These are phyloP conservation scores for Alternaria gansuensis DNA, from an alignment of 2,329 filamentous ascomycete species.

Conservation along the genomic window DNA sequence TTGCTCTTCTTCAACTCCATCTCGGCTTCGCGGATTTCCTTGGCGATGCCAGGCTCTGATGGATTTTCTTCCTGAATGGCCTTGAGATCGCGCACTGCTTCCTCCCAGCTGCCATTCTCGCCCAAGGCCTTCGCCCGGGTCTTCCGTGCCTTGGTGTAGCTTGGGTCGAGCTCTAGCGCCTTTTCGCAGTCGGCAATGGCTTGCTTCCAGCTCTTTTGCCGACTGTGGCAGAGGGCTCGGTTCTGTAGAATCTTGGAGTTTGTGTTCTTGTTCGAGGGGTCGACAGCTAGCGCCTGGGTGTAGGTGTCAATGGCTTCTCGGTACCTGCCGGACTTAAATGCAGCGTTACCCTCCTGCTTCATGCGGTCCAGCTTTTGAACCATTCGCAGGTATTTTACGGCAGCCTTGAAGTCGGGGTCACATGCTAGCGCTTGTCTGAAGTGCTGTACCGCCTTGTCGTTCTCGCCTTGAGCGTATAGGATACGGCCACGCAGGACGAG, in stretches of 20 bases:
- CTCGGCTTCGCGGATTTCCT: constrained; percentile 89
- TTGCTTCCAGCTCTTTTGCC: constrained; percentile 82
- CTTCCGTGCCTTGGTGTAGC: constrained; percentile 89
- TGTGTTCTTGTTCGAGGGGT: constrained; percentile 86
- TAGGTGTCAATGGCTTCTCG: constrained; percentile 86
- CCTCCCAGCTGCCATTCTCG: constrained; percentile 88
- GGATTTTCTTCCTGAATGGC: constrained; percentile 83
- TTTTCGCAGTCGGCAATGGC: constrained; percentile 87
- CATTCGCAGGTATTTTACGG: constrained; percentile 85
- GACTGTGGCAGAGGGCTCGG: constrained; percentile 82
- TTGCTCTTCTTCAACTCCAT: constrained; percentile 97
- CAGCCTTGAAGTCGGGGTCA: constrained; percentile 90
- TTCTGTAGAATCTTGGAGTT: constrained; percentile 97
- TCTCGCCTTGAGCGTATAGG: constrained; percentile 90
- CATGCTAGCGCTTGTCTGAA: constrained; percentile 89
- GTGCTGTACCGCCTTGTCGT: constrained; percentile 91
- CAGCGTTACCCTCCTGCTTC: constrained; percentile 90
- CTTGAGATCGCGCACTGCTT: constrained; percentile 89
- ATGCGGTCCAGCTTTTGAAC: constrained; percentile 92
- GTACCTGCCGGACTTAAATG: constrained; percentile 86
- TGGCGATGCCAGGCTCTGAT: constrained; percentile 78
- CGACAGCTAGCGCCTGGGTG: constrained; percentile 80
- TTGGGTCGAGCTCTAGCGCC: constrained; percentile 81
- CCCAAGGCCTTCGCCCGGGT: constrained; percentile 92
- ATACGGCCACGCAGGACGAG: constrained; percentile 87